Evolutionary conservation across 1,284 basidiomycete species (phyloP).

Genomic region (Vanrija sp.): DNA sequence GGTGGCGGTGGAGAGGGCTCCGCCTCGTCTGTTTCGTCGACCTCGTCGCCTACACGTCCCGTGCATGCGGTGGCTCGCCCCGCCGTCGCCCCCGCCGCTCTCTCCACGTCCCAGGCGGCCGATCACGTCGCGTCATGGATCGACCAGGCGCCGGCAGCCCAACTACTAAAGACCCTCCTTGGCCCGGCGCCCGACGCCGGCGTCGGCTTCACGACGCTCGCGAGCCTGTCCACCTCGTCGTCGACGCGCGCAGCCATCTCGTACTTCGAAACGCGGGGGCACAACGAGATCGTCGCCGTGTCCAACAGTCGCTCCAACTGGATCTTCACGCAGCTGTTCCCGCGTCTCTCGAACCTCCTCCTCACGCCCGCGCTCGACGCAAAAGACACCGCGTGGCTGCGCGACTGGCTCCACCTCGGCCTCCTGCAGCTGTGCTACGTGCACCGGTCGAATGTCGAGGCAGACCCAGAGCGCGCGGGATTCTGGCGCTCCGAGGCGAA

Average conservation of each 20-base stretch:
- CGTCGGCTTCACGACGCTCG: background rate
- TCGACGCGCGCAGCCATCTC: slow-evolving; percentile 12
- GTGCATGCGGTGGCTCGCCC: too few species aligned
- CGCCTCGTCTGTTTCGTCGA: too few species aligned
- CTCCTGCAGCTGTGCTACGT: slow-evolving; percentile 20
- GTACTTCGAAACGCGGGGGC: slow-evolving; percentile 19
- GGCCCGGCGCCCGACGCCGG: too few species aligned
- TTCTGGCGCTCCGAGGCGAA: slow-evolving; percentile 9
- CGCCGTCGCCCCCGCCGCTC: too few species aligned
- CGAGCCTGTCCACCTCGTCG: background rate
- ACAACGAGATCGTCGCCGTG: slow-evolving; percentile 16
- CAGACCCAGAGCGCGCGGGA: slow-evolving; percentile 7
- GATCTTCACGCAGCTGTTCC: slow-evolving; percentile 22
- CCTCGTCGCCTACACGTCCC: too few species aligned
- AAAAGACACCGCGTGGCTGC: background rate
- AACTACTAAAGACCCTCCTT: too few species aligned
- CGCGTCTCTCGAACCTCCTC: slow-evolving; percentile 11
- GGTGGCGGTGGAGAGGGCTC: too few species aligned
- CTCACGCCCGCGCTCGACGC: background rate
- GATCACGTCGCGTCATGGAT: too few species aligned
- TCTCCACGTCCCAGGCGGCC: too few species aligned
- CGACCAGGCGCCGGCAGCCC: too few species aligned
- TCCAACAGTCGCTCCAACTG: slow-evolving; percentile 18
- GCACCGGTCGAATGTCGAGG: slow-evolving; percentile 19
- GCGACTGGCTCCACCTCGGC: slow-evolving; percentile 14